Percentiles rank a stretch among this genome's conserved stretches.
Conservation (phyloP, 2,329 filamentous ascomycete genomes). For the Ophiostoma australiae region DNA sequence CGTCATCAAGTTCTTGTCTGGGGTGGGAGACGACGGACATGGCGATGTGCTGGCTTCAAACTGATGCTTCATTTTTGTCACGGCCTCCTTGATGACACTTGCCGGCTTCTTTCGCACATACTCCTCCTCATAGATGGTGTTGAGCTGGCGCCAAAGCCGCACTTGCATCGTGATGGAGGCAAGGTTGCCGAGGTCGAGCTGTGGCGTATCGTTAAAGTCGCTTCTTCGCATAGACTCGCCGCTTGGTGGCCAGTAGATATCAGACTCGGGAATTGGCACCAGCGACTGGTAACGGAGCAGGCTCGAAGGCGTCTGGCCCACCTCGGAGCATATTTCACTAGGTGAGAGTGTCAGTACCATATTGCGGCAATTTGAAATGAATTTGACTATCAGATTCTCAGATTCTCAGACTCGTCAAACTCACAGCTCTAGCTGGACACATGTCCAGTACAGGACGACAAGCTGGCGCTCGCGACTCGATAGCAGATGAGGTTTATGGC, state of each 20-base stretch:
- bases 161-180: conserved; percentile 23
- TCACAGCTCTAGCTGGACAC: conserved; percentile 26
- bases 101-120: not conserved
- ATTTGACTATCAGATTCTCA: not conserved
- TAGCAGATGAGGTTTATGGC: conserved; percentile 7
- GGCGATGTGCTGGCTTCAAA: conserved; percentile 15
- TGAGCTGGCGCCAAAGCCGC: conserved; percentile 18
- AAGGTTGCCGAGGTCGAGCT: not conserved
- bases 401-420: not conserved
- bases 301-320: conserved; percentile 17
- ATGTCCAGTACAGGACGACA: conserved; percentile 25
- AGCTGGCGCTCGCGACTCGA: conserved; percentile 23
- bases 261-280: conserved; percentile 22
- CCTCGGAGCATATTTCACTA: conserved; percentile 24
- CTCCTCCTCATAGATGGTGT: conserved; percentile 21
- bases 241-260: not conserved
- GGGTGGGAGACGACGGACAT: not conserved
- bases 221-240: not conserved
- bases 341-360: not conserved
- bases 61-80: conserved; percentile 18
- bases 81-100: not conserved
- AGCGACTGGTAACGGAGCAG: conserved; percentile 23
- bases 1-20: conserved; percentile 14
- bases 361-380: not conserved
- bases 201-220: not conserved